Conservation (phyloP, 129 eudicot genomes). For the Logfia minima region DNA sequence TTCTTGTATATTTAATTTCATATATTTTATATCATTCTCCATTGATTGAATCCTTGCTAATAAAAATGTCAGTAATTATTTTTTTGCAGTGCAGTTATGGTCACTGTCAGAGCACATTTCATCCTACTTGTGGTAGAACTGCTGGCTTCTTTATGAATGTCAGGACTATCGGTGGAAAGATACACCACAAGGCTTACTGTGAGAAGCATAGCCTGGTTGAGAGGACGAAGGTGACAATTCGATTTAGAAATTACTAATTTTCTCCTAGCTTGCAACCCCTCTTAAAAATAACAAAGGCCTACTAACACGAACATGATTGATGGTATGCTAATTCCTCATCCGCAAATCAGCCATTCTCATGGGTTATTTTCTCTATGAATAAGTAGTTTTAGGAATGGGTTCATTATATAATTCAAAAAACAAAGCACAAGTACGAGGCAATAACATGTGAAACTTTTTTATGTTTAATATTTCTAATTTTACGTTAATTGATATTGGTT, state of each 20-base stretch:
- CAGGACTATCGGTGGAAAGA: slow-evolving; percentile 65
- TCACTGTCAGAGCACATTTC: slow-evolving; percentile 86
- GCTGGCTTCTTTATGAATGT: slow-evolving; percentile 74
- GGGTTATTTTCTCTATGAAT: neutral
- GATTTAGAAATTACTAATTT: neutral
- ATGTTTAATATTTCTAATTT: neutral
- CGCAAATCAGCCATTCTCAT: neutral
- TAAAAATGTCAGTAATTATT: slow-evolving; percentile 1
- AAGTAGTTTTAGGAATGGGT: neutral
- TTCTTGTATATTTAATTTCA: neutral
- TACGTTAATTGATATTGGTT: neutral
- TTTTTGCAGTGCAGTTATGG: slow-evolving; percentile 84
- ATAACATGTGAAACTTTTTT: neutral
- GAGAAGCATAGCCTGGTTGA: slow-evolving; percentile 85
- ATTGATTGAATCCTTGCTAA: neutral
- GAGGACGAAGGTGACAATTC: slow-evolving; percentile 58
- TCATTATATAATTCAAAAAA: neutral
- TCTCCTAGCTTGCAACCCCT: neutral
- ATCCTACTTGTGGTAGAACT: slow-evolving; percentile 89
- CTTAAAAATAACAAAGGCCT: neutral
- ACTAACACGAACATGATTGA: neutral
- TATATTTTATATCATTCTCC: neutral
- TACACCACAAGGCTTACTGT: slow-evolving; percentile 94
- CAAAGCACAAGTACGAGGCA: neutral
- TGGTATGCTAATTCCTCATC: neutral